These are phyloP conservation scores for Phaeoacremonium minimum DNA, from an alignment of 2,329 filamentous ascomycete genomes.

Conservation along the genomic window DNA sequence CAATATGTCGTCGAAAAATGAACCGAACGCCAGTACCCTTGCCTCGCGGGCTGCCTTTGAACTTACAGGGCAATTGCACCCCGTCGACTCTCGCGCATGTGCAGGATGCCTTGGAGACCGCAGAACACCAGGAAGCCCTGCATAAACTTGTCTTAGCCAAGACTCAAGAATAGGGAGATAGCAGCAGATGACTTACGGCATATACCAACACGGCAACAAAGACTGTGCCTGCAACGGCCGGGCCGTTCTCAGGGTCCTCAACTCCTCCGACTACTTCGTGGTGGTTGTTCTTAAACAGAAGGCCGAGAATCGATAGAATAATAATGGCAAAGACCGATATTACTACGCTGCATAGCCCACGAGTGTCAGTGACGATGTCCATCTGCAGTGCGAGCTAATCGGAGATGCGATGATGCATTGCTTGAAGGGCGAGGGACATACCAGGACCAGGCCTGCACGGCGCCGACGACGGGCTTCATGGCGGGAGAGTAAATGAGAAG, in stretches of 20 bases:
- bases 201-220: slow-evolving; percentile 89
- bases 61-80: slow-evolving; percentile 75
- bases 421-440: slow-evolving; percentile 41
- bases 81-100: slow-evolving; percentile 75
- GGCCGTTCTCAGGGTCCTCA: slow-evolving; percentile 67
- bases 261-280: slow-evolving; percentile 78
- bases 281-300: slow-evolving; percentile 75
- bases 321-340: slow-evolving; percentile 62
- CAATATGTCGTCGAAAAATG: too few relatives aligned
- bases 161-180: too few relatives aligned
- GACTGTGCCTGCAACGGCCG: slow-evolving; percentile 76
- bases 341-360: slow-evolving; percentile 59
- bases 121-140: slow-evolving; percentile 91
- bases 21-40: too few relatives aligned
- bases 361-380: too few relatives aligned
- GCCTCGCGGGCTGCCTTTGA: too few relatives aligned
- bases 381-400: too few relatives aligned
- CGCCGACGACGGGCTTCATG: slow-evolving; percentile 94
- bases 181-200: slow-evolving; percentile 55
- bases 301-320: slow-evolving; percentile 59
- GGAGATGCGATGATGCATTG: too few relatives aligned
- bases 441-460: slow-evolving; percentile 94
- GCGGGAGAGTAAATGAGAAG: slow-evolving; percentile 23
- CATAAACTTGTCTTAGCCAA: background rate
- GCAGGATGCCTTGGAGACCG: slow-evolving; percentile 80